Evolutionary conservation across 2,329 filamentous ascomycete species (phyloP), one percentile per base, ranked within the genome.

Genomic region (Trichoderma sp.): DNA sequence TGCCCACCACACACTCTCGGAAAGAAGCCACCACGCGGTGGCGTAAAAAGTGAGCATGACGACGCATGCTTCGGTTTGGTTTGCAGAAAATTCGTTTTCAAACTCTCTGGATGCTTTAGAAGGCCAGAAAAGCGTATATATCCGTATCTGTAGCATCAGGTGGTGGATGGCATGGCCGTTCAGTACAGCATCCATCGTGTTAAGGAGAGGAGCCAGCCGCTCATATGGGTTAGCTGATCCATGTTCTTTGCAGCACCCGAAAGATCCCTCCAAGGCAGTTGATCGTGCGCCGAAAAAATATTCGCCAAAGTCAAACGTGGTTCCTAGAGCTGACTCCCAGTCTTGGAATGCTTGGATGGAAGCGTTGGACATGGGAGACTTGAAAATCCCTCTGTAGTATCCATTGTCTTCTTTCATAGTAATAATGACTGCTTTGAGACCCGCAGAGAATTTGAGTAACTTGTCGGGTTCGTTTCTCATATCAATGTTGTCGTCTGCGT

Each of bases 21-120:
- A 65, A 2, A 69, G 51, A 37, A 69, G 60, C 67, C 67, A 37
- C 67, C 67, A 69, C 28, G 67, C 52, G 10, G 59, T 66, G 8
- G 67, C 67, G n/a, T 69, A 69, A 39, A 69, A 69, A 13, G 37
- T 43, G 28, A 69, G 52, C 67, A 69, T 69, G 18, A 66, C 24
- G 26, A 69, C 60, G 4, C 65, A 55, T 24, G 67, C 51, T 21
- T 66, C 37, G 7, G 67, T 58, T 28, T 43, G 55, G 21, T 66
- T 66, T 3, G 43, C 18, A 0, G 51, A 30, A 6, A 69, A 51
- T 8, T 69, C 60, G 21, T 69, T 28, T 39, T 65, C 60, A 54
- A 69, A 69, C 1, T 58, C 52, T n/a, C 52, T 56, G 39, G 60
- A 66, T 8, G 67, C 60, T 24, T 69, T 69, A 3, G 67, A 60